Evolutionary conservation across 2,329 filamentous ascomycete species (phyloP).

Genomic region (Aspergillus transmontanensis): DNA sequence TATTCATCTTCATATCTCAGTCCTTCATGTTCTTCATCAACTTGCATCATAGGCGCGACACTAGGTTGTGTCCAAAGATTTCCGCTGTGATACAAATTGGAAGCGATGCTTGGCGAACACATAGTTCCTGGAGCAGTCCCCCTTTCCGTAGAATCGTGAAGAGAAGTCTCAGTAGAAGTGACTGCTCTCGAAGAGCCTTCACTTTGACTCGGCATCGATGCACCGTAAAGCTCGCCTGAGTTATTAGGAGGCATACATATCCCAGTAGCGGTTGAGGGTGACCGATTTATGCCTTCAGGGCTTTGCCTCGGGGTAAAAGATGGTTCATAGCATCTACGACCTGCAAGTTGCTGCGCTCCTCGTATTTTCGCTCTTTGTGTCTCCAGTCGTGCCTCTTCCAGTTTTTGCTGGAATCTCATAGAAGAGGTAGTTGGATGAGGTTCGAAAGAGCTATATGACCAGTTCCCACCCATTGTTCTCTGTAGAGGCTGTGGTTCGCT

Average conservation of each 20-base stretch:
- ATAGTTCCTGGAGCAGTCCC: neutral
- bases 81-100: neutral
- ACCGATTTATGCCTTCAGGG: no score
- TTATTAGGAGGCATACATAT: neutral
- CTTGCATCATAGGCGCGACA: neutral
- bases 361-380: neutral
- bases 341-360: neutral
- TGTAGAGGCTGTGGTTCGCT: conserved; percentile 7
- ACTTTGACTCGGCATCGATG: neutral
- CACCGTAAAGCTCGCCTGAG: neutral
- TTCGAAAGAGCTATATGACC: conserved; percentile 16
- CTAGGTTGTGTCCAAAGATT: neutral
- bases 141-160: neutral
- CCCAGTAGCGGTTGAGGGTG: neutral
- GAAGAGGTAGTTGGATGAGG: conserved; percentile 13
- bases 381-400: conserved; percentile 19
- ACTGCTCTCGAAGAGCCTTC: no score
- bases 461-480: conserved; percentile 17
- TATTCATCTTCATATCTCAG: conserved; percentile 1
- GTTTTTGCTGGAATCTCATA: conserved; percentile 14
- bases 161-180: neutral
- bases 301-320: neutral
- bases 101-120: neutral
- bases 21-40: neutral
- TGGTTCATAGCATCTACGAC: neutral